A percentile compares a stretch with the other conserved stretches of the same genome.
phyloP scores from a whole-genome alignment of 352 stramenopile species.

The Phytophthora fragariaefolia region DNA sequence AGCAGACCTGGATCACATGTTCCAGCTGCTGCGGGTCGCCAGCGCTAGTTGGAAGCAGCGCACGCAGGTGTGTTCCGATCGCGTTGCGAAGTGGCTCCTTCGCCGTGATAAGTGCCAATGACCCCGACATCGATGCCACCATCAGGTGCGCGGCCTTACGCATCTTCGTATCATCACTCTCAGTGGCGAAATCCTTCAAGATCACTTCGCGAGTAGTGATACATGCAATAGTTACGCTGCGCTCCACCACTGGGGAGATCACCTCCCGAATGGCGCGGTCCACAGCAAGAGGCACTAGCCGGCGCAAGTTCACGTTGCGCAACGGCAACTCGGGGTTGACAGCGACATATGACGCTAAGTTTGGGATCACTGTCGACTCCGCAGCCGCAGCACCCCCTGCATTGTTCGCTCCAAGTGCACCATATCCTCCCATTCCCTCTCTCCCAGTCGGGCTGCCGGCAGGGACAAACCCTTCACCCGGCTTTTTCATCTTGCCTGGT shows the following conservation, averaged over 20 bases:
- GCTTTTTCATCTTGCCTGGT: slow-evolving; percentile 64
- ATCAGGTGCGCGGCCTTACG: slow-evolving; percentile 98
- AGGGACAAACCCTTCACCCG: slow-evolving; percentile 56
- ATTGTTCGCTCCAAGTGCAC: slow-evolving; percentile 38
- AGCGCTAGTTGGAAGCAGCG: slow-evolving; percentile 87
- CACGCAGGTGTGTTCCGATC: slow-evolving; percentile 96
- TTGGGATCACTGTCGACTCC: slow-evolving; percentile 98
- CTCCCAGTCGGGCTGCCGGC: slow-evolving; percentile 59
- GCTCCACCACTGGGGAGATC: slow-evolving; percentile 98
- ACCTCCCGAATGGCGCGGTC: slow-evolving; percentile 99
- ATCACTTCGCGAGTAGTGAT: slow-evolving; percentile 98
- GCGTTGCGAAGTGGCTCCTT: slow-evolving; percentile 97
- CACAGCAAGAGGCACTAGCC: slow-evolving; percentile 96
- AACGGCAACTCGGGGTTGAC: slow-evolving; percentile 96
- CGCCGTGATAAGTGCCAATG: slow-evolving; percentile 97
- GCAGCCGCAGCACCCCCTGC: slow-evolving; percentile 43
- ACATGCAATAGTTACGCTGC: slow-evolving; percentile 98
- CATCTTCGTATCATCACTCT: slow-evolving; percentile 95
- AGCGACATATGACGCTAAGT: slow-evolving; percentile 97
- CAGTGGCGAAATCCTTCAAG: slow-evolving; percentile 99
- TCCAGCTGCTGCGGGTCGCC: slow-evolving; percentile 94
- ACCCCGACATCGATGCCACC: slow-evolving; percentile 98
- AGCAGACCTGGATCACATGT: slow-evolving; percentile 97
- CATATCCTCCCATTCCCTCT: slow-evolving; percentile 38
- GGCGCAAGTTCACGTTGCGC: slow-evolving; percentile 94